Evolutionary conservation across 2,329 filamentous ascomycete species (phyloP).

Genomic region (Fusarium gaditjirri): DNA sequence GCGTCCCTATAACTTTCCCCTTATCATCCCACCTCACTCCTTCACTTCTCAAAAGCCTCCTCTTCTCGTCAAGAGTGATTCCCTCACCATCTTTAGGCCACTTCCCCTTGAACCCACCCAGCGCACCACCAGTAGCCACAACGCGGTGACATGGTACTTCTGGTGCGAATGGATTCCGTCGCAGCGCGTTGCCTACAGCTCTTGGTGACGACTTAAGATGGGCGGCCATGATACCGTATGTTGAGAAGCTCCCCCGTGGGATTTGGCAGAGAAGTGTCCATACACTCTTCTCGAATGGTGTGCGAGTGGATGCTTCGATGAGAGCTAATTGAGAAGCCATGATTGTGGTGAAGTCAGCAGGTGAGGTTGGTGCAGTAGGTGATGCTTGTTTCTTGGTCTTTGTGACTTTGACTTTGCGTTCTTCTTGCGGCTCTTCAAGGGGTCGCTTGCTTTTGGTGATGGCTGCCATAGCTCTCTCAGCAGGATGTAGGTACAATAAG

Average conservation of each 20-base stretch:
- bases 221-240: conserved; percentile 77
- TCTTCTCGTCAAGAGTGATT: conserved; percentile 72
- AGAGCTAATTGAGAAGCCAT: conserved; percentile 56
- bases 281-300: conserved; percentile 70
- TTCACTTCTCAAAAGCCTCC: conserved; percentile 68
- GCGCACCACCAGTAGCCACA: conserved; percentile 75
- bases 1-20: conserved; percentile 69
- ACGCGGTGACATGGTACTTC: conserved; percentile 85
- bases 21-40: conserved; percentile 71
- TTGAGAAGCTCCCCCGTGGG: conserved; percentile 78
- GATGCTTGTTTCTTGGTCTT: conserved; percentile 18
- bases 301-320: conserved; percentile 58
- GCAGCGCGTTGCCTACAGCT: conserved; percentile 81
- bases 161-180: conserved; percentile 84
- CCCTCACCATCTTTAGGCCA: conserved; percentile 71
- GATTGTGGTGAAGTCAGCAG: conserved; percentile 4
- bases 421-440: conserved; percentile 29
- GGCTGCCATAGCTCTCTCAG: conserved; percentile 19
- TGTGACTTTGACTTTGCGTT: conserved; percentile 20
- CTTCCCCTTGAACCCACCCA: conserved; percentile 78
- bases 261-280: conserved; percentile 81
- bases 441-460: conserved; percentile 36
- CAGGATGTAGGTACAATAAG: not conserved
- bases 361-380: not conserved
- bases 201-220: conserved; percentile 77